Evolutionary conservation across 2,329 filamentous ascomycete species (phyloP), one percentile per base, ranked within the genome.

Genomic region (Dactylellina sp.): DNA sequence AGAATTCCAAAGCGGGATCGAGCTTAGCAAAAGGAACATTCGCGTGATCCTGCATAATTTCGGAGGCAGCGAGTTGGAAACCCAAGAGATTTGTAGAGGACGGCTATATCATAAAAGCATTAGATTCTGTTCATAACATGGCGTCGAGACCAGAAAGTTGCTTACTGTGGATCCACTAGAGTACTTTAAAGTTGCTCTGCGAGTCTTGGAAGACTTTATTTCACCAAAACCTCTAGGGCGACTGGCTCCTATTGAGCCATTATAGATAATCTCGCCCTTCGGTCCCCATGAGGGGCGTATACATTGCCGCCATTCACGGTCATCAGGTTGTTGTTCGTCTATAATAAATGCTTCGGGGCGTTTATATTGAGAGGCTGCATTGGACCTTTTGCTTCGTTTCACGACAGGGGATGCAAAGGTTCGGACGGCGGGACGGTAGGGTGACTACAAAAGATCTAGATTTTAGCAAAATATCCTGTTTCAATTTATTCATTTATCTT

Each of bases 11-110:
- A 16, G 28, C 44, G 2, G 39, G 53, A 52, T 75, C 75, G 42
- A 71, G 40, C 82, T 81, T 49, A 82, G 82, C 42, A 81, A 81
- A 71, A 81, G 83, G 75, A 82, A 84, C 16, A 83, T 75, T 40
- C 81, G 79, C 77, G 79, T 80, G 9, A 84, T 70, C 82, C 79
- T 24, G 78, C 75, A 25, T 80, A 71, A 66, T 77, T 39, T 25
- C 79, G 76, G 70, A 80, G 62, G 61, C 75, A 76, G 46, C 78
- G 75, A 50, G 80, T 78, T 78, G 82, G 78, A 66, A 60, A 42
- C 63, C 53, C 4, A 74, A 55, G 20, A 74, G 32, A 22, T 49
- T 49, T 7, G 39, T 62, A 39, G 61, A 47, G n/a, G 70, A 32
- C 7, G 61, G 32, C 70, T 74, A 40, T 14, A 25, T 44, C 7